Conservation (phyloP, 202 grass and related monocot genomes). For the Zizania palustris region DNA sequence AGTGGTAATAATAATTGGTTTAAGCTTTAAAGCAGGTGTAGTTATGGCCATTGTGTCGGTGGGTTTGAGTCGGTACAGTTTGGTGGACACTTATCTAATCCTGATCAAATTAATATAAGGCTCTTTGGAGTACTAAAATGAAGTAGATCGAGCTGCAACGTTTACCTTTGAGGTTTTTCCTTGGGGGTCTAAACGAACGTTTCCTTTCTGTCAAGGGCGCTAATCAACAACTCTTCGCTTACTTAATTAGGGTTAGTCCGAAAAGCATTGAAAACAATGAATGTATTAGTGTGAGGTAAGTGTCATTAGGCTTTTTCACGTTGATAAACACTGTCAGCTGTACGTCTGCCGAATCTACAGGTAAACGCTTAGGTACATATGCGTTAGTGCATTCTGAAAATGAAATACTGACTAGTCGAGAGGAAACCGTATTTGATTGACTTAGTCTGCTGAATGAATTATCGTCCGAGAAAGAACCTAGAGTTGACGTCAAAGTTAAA, state of each 20-base stretch:
- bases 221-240: background rate
- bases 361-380: too few relatives aligned
- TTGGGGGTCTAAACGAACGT: background rate
- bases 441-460: background rate
- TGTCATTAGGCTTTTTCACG: background rate
- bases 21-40: background rate
- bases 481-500: background rate
- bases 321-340: background rate
- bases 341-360: background rate
- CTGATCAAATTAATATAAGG: too few relatives aligned
- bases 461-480: background rate
- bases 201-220: background rate
- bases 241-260: background rate
- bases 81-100: background rate
- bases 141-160: background rate
- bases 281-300: background rate
- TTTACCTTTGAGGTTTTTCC: background rate
- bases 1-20: slow-evolving; percentile 7
- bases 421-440: background rate
- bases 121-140: background rate
- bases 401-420: background rate
- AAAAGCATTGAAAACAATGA: background rate
- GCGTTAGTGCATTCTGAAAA: background rate
- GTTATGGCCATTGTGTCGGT: slow-evolving; percentile 43
- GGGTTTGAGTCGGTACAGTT: slow-evolving; percentile 23